phyloP scores from a whole-genome alignment of 2,329 filamentous ascomycete genomes.

The Pestalotiopsis sp. region DNA sequence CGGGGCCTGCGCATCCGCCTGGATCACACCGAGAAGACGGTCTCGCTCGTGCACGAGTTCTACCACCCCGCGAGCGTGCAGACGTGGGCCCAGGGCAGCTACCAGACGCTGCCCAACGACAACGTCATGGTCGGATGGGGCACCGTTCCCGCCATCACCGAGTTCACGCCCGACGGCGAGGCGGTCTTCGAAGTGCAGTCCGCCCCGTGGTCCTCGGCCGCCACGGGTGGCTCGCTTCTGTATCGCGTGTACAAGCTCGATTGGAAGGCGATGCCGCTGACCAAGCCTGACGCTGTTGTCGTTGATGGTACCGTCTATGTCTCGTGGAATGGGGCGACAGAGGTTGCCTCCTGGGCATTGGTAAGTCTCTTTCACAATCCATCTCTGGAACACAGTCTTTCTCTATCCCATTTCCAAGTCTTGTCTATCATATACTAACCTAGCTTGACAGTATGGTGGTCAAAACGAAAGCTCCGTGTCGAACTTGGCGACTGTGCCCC shows the following conservation, averaged over 20 bases:
- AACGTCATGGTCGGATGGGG: slow-evolving; percentile 41
- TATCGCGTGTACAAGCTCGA: not conserved
- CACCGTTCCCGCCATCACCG: not conserved
- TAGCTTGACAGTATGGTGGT: not conserved
- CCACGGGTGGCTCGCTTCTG: not conserved
- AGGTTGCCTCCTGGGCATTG: not conserved
- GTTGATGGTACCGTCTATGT: not conserved
- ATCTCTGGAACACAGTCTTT: not conserved
- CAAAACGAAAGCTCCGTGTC: not conserved
- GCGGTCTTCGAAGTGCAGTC: not conserved
- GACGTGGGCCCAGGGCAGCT: slow-evolving; percentile 45
- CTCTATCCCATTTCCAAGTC: not conserved
- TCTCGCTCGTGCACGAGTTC: slow-evolving; percentile 47
- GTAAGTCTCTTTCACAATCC: not conserved
- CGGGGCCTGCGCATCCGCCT: not conserved
- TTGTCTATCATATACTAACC: not conserved
- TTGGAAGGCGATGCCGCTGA: not conserved
- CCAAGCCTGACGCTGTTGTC: not conserved
- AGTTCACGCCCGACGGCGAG: not conserved
- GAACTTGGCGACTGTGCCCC: not conserved
- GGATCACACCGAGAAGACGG: slow-evolving; percentile 32
- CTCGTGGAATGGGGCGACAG: not conserved
- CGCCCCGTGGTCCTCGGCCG: not conserved
- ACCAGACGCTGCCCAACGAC: slow-evolving; percentile 55
- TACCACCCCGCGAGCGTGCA: slow-evolving; percentile 37